Conservation (phyloP, 2,329 filamentous ascomycete species). For the Pseudocercospora fuligena region DNA sequence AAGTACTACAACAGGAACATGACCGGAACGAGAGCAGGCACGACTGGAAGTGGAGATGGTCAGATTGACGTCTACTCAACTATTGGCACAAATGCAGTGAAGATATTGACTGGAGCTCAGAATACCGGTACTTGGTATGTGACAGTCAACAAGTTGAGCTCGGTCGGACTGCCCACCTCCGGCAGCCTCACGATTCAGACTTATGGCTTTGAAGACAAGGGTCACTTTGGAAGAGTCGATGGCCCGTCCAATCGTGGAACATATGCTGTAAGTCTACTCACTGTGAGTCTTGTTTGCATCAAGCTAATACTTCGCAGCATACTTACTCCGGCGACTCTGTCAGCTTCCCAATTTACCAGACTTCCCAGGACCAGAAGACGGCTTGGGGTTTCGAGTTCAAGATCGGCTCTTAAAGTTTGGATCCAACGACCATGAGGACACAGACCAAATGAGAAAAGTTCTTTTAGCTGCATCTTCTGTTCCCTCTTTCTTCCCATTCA, state of each 20-base stretch:
- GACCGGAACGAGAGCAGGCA: conserved; percentile 48
- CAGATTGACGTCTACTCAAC: conserved; percentile 48
- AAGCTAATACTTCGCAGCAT: conserved; percentile 30
- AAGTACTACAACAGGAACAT: conserved; percentile 54
- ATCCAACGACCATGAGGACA: not conserved
- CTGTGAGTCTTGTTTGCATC: not conserved
- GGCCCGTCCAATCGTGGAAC: conserved; percentile 41
- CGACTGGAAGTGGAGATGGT: conserved; percentile 43
- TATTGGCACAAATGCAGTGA: conserved; percentile 38
- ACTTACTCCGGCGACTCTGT: conserved; percentile 43
- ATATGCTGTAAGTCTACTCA: conserved; percentile 2
- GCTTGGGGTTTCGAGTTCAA: not conserved
- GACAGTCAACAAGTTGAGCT: conserved; percentile 40
- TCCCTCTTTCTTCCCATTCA: conserved; percentile 42
- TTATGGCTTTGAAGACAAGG: conserved; percentile 30
- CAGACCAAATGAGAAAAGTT: not conserved
- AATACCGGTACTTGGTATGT: conserved; percentile 43
- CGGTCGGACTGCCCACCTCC: conserved; percentile 41
- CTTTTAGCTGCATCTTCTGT: conserved; percentile 8
- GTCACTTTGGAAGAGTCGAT: conserved; percentile 38
- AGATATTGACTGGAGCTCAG: conserved; percentile 45
- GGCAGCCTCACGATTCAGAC: conserved; percentile 44
- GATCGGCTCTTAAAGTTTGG: not conserved
- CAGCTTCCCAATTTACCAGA: conserved; percentile 47
- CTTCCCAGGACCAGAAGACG: conserved; percentile 39